Evolutionary conservation across 1,284 basidiomycete species (phyloP).

Genomic region (Inonotus obliquus): DNA sequence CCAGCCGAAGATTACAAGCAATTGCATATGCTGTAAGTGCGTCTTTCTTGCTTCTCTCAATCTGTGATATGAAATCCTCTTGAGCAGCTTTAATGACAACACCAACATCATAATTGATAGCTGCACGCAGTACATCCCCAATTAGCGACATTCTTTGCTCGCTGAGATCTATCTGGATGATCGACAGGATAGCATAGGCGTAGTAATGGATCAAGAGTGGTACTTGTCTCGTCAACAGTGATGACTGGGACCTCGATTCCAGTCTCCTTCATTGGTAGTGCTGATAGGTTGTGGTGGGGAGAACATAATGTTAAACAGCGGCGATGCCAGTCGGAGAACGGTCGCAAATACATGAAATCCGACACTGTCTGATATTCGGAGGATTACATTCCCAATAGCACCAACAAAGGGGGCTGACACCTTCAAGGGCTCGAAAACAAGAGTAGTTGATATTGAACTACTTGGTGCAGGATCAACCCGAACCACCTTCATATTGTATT

Average conservation of each 20-base stretch:
- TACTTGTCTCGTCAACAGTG: slow-evolving; percentile 34
- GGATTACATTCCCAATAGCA: background rate
- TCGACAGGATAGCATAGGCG: slow-evolving; percentile 42
- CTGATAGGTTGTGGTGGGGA: background rate
- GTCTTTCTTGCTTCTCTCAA: background rate
- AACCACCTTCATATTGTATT: no score
- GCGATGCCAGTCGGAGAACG: background rate
- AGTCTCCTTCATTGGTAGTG: background rate
- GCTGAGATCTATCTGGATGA: background rate
- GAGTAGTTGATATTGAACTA: no score
- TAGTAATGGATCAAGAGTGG: slow-evolving; percentile 45
- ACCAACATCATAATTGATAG: slow-evolving; percentile 36
- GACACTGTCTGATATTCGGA: background rate
- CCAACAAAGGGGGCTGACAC: background rate
- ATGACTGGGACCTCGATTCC: slow-evolving; percentile 22
- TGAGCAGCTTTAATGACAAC: background rate
- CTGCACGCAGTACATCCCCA: slow-evolving; percentile 28
- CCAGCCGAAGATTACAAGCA: background rate
- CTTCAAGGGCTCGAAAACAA: no score
- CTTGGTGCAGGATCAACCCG: no score
- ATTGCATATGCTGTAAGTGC: background rate
- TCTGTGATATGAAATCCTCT: background rate
- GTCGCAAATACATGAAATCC: background rate
- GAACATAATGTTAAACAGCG: background rate
- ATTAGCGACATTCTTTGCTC: background rate